Evolutionary conservation across 441 rosid genomes (phyloP).

Genomic region (Syzygium malaccense): DNA sequence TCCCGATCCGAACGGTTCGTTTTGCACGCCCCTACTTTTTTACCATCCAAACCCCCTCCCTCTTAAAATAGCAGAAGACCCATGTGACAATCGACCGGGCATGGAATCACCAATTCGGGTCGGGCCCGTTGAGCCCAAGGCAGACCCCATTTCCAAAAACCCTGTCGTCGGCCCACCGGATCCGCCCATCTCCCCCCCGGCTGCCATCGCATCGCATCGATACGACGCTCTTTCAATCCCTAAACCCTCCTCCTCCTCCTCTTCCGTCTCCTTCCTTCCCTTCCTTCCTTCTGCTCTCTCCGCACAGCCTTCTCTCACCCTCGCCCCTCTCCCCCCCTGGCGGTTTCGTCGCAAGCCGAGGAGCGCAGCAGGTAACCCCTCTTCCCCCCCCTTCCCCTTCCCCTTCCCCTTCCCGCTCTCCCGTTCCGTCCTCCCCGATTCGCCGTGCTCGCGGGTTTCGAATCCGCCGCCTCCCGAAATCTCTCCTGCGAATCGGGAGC

Average conservation of each 20-base stretch:
- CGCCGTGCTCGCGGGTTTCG: background rate
- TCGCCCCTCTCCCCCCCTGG: background rate
- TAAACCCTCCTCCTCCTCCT: background rate
- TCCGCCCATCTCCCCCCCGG: background rate
- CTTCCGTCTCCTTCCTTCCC: background rate
- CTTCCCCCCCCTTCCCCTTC: background rate
- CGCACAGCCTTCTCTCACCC: background rate
- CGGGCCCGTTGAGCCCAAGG: background rate
- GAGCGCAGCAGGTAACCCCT: background rate
- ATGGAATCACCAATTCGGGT: background rate
- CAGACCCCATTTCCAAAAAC: background rate
- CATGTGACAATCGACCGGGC: background rate
- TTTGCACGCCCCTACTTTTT: background rate
- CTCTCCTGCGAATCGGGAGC: background rate
- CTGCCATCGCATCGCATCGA: background rate
- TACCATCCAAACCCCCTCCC: background rate
- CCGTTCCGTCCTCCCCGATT: background rate
- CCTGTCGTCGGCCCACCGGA: background rate
- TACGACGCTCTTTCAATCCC: background rate
- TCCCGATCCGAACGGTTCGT: rapidly evolving
- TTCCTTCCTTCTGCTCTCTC: background rate
- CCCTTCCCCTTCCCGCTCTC: too few species aligned
- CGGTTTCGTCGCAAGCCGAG: background rate
- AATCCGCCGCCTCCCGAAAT: background rate
- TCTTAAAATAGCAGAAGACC: background rate